Percentiles rank a stretch among this genome's conserved stretches.
These are phyloP conservation scores for Moesziomyces antarcticus DNA, from an alignment of 1,284 basidiomycete genomes.

Conservation along the genomic window DNA sequence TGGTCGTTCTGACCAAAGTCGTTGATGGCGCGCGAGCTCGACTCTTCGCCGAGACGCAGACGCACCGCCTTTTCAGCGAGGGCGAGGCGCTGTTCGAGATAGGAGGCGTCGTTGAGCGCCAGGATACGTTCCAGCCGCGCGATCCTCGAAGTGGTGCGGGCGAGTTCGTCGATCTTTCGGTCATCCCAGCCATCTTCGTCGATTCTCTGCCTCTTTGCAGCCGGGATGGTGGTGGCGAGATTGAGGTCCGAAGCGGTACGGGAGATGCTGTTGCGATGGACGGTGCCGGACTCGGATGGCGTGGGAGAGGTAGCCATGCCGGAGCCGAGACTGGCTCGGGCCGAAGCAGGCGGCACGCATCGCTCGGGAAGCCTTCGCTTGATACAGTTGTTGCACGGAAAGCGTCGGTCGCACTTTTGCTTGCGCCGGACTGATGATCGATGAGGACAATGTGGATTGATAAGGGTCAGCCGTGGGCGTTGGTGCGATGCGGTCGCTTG, in stretches of 20 bases:
- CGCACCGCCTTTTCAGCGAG: slow-evolving; percentile 44
- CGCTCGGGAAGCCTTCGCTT: slow-evolving; percentile 45
- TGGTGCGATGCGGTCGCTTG: not conserved
- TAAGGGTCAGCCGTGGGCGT: not conserved
- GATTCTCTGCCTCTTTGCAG: slow-evolving; percentile 19
- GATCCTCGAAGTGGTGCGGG: slow-evolving; percentile 39
- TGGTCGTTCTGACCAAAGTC: slow-evolving; percentile 10
- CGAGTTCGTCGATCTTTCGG: slow-evolving; percentile 37
- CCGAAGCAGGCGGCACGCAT: slow-evolving; percentile 45
- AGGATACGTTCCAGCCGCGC: slow-evolving; percentile 42
- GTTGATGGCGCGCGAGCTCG: not conserved
- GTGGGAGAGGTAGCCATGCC: slow-evolving; percentile 11
- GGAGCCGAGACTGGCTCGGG: slow-evolving; percentile 10
- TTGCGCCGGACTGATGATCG: slow-evolving; percentile 37
- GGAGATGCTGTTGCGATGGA: slow-evolving; percentile 23
- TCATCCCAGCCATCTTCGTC: slow-evolving; percentile 44
- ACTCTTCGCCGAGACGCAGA: slow-evolving; percentile 27
- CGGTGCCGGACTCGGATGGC: slow-evolving; percentile 20
- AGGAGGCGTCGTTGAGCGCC: slow-evolving; percentile 35
- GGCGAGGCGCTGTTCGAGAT: slow-evolving; percentile 41
- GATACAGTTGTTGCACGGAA: slow-evolving; percentile 55
- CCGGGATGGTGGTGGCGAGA: slow-evolving; percentile 3
- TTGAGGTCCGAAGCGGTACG: slow-evolving; percentile 34
- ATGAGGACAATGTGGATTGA: not conserved
- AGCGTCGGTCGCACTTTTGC: slow-evolving; percentile 54